Conservation (phyloP, 2,329 filamentous ascomycete genomes). For the Apiospora hydei region DNA sequence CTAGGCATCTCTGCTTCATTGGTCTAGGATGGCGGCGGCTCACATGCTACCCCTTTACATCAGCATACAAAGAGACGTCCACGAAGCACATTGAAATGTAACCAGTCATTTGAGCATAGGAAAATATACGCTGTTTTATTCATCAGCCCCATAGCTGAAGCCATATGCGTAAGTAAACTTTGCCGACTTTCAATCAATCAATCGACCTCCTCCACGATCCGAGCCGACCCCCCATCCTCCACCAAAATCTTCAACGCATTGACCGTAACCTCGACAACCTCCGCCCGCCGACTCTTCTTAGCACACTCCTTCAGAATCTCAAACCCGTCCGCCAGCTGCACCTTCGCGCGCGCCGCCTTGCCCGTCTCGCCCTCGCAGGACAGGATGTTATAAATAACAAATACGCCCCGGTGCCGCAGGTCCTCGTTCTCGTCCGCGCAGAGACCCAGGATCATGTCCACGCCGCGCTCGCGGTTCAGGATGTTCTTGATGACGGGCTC, state of each 20-base stretch:
- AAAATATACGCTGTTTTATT: background rate
- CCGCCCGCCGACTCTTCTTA: conserved; percentile 71
- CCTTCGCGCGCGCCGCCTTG: conserved; percentile 62
- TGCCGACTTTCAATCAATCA: background rate
- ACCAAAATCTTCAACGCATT: conserved; percentile 75
- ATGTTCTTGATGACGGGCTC: conserved; percentile 77
- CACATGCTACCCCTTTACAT: background rate
- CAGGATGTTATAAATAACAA: conserved; percentile 77
- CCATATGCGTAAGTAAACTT: too few species aligned
- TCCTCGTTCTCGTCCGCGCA: conserved; percentile 77
- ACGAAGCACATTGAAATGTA: background rate
- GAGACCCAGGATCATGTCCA: conserved; percentile 80
- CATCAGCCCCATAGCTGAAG: background rate
- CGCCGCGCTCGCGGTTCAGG: conserved; percentile 72
- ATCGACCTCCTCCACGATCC: conserved; percentile 4
- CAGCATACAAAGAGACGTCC: background rate
- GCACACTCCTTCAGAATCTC: conserved; percentile 74
- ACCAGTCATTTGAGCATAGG: background rate
- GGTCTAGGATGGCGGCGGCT: background rate
- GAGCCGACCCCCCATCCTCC: conserved; percentile 38
- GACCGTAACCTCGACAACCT: conserved; percentile 75
- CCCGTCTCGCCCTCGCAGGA: conserved; percentile 71
- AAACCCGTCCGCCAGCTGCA: conserved; percentile 69
- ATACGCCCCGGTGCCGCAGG: conserved; percentile 75
- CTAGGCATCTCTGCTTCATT: too few species aligned